Evolutionary conservation across 345 rosid genomes (phyloP).

Genomic region (Hypericum perforatum): DNA sequence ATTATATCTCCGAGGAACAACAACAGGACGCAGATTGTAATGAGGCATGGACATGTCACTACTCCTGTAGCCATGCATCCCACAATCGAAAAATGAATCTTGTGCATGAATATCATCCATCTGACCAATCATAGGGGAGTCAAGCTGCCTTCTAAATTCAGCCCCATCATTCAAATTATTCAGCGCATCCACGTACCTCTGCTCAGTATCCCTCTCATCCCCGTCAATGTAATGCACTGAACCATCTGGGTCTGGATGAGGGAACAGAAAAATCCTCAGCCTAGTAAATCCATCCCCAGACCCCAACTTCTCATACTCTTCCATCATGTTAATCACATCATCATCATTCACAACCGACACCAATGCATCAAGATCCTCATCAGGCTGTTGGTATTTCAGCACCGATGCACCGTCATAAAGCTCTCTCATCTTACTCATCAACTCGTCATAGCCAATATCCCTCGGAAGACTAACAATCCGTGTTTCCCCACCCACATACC

Average conservation of each 20-base stretch:
- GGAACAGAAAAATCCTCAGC: conserved; percentile 84
- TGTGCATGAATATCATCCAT: conserved; percentile 31
- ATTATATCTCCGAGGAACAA: conserved; percentile 55
- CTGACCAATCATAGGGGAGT: conserved; percentile 33
- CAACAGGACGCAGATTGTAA: conserved; percentile 42
- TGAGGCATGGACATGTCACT: conserved; percentile 46
- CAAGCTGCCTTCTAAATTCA: conserved; percentile 54
- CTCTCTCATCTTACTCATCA: conserved; percentile 80
- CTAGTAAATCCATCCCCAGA: conserved; percentile 85
- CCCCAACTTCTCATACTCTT: conserved; percentile 90
- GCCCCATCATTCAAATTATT: conserved; percentile 68
- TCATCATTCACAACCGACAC: conserved; percentile 95
- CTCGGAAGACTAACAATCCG: conserved; percentile 65
- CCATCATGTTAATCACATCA: conserved; percentile 94
- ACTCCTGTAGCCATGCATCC: conserved; percentile 45
- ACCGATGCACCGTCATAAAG: conserved; percentile 65
- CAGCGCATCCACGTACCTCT: conserved; percentile 91
- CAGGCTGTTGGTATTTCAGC: conserved; percentile 94
- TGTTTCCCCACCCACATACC: conserved; percentile 96
- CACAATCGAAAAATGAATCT: conserved; percentile 48
- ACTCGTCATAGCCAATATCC: conserved; percentile 62
- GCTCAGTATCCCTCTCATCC: conserved; percentile 76
- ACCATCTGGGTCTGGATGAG: conserved; percentile 59
- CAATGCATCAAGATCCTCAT: conserved; percentile 98
- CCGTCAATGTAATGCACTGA: conserved; percentile 54